Percentiles rank a stretch among this genome's conserved stretches.
phyloP scores from a whole-genome alignment of 305 asterid species.

The Caryopteris hybrid region DNA sequence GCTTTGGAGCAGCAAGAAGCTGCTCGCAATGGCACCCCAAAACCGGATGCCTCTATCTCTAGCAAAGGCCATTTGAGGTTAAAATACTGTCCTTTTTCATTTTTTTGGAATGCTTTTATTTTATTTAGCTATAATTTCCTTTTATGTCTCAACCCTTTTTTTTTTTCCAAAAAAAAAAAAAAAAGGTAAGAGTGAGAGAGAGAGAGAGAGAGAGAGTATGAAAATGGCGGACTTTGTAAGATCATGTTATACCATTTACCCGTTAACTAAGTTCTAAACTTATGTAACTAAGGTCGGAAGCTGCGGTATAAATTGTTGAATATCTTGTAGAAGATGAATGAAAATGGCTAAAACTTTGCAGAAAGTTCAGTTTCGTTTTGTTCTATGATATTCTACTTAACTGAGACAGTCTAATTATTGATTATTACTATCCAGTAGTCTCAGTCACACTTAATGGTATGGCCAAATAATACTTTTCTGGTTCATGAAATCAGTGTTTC shows the following conservation, averaged over 20 bases:
- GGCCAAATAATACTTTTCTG: constrained; percentile 13
- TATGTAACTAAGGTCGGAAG: not conserved
- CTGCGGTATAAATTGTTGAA: not conserved
- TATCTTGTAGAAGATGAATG: constrained; percentile 2
- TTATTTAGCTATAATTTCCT: not conserved
- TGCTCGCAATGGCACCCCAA: constrained; percentile 88
- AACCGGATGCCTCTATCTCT: constrained; percentile 93
- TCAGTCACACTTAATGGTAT: not conserved
- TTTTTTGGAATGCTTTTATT: not conserved
- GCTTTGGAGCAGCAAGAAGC: constrained; percentile 98
- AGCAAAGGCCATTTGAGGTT: constrained; percentile 95
- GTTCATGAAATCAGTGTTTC: constrained; percentile 54
- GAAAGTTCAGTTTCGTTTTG: not conserved
- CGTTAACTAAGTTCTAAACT: too few species aligned
- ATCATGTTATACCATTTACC: not conserved
- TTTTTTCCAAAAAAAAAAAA: not conserved
- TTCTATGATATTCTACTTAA: constrained; percentile 8
- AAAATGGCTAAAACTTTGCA: not conserved
- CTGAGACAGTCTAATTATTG: not conserved
- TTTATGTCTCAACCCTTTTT: too few species aligned
- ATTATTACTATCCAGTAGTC: not conserved
- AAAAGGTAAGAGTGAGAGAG: too few species aligned
- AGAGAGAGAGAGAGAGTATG: too few species aligned
- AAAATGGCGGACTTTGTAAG: too few species aligned
- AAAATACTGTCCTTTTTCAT: not conserved